phyloP scores from a whole-genome alignment of 139 green algal genomes.

The Micractinium sp. region DNA sequence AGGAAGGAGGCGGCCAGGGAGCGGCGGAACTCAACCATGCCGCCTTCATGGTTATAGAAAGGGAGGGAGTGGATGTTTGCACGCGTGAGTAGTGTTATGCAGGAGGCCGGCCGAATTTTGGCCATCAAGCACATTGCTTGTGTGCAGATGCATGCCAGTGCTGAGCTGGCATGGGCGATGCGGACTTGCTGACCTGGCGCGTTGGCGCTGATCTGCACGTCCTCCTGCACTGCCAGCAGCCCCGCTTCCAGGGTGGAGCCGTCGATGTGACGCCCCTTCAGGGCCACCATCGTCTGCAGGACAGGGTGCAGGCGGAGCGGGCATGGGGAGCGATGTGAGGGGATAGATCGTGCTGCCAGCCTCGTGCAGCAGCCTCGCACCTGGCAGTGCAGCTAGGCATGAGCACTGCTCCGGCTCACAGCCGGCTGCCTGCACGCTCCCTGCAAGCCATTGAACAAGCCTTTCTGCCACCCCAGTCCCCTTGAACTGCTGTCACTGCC shows the following conservation, averaged over 20 bases:
- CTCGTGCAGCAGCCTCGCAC: background rate
- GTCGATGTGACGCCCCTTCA: constrained; percentile 70
- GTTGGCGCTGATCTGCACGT: constrained; percentile 76
- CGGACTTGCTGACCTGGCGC: constrained; percentile 66
- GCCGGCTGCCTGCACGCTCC: no score
- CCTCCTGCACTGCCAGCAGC: constrained; percentile 72
- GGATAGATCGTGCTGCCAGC: background rate
- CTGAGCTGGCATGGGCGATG: background rate
- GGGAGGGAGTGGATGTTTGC: background rate
- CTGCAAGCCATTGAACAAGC: background rate
- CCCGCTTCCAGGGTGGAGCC: constrained; percentile 63
- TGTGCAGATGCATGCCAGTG: no score
- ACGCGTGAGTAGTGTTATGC: no score
- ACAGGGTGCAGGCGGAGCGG: background rate
- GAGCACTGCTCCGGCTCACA: no score
- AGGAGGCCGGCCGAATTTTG: no score
- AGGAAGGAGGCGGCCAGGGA: constrained; percentile 91
- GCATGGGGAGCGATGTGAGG: background rate
- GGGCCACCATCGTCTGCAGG: constrained; percentile 32
- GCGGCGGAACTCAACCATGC: constrained; percentile 82
- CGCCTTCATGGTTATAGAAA: no score
- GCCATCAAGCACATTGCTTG: no score
- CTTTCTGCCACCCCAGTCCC: no score
- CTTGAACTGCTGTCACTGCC: no score
- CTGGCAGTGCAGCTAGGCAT: no score